Evolutionary conservation across 2,329 filamentous ascomycete genomes (phyloP), one percentile per base, ranked within the genome.

Genomic region (Apiospora saccharicola): DNA sequence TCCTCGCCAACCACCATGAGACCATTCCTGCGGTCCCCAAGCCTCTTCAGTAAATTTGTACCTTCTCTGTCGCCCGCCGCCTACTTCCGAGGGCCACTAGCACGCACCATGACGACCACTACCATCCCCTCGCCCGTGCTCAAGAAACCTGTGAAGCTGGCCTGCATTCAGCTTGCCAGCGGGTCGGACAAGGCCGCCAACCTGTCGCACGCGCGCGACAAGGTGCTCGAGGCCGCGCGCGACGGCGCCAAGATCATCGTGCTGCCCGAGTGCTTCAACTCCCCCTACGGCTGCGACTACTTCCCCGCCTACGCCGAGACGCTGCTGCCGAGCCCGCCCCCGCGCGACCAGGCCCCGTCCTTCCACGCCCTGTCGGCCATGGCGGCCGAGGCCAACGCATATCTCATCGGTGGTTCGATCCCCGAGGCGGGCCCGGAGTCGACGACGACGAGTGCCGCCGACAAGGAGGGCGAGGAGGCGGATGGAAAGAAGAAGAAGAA

Each of bases 231-330:
- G 81, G 96, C 96, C 6, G 92, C 94, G 34, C 82, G 86, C 37
- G 85, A 85, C 4, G 96, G 96, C 76, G 94, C 96, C 73, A 91
- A 93, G 72, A 91, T 99, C 73, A 92, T 98, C 75, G 94, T 98
- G 46, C 90, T 99, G 24, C 96, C 96, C 47, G 96, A 99, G 86
- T 99, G 96, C 88, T 99, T 99, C 90, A 99, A 99, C 86, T 97
- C 94, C 57, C 96, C 96, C 12, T 99, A 99, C 83, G 96, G 96
- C 76, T 95, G 91, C 76, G 83, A 94, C 79, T 95, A 92, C 87
- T 99, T 99, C 84, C 92, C 95, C 71, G 90, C 91, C 74, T 98
- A 98, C 82, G 95, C 96, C 76, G 96, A 99, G 84, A 92, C 90
- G 1, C 91, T 98, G n/a, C 83, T 85, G 68, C 94, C 94, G 0